Evolutionary conservation across 2,329 filamentous ascomycete genomes (phyloP), one percentile per base, ranked within the genome.

Genomic region (Elsinoe necatrix): DNA sequence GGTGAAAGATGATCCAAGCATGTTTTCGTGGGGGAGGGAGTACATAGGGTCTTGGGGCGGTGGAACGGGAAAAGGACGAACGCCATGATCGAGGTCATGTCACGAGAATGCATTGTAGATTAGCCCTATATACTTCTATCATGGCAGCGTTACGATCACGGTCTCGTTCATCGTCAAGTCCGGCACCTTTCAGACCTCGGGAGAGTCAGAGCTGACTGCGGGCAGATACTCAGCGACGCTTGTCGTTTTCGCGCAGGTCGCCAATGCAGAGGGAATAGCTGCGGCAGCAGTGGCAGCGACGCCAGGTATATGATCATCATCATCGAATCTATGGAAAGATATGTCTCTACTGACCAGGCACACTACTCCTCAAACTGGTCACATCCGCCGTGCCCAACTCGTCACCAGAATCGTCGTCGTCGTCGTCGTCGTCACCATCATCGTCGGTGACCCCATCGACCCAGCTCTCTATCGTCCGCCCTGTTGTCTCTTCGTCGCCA

Each of bases 91-190:
- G 25, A 50, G 45, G 27, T 25, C 4, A 16, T 12, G 25, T 31
- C 23, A 50, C 12, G 45, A 50, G 45, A 50, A 50, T 50, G 45
- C 23, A 50, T 50, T 31, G 45, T 50, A 50, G 45, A 34, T 25
- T 50, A 50, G 25, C 45, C 2, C 9, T 3, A 50, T 50, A 50
- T 34, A 34, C 41, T 45, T 45, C 1, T 14, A 11, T 37, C 34
- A 37, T 37, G 34, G 4, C 34, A 37, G 34, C 34, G 12, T 37
- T 14, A 37, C 34, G 34, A 37, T 37, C 27, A 29, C 9, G 9
- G n/a, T n/a, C n/a, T n/a, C n/a, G 27, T 29, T 29, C 27, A 4
- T 29, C 27, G 4, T 29, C 27, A 9, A 29, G 27, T 9, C n/a
- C n/a, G n/a, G n/a, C n/a, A n/a, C n/a, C n/a, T n/a, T n/a, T n/a